A percentile compares a stretch with the other conserved stretches of the same genome.
These are phyloP conservation scores for Mycena pura DNA, from an alignment of 768 basidiomycete genomes.

Conservation along the genomic window DNA sequence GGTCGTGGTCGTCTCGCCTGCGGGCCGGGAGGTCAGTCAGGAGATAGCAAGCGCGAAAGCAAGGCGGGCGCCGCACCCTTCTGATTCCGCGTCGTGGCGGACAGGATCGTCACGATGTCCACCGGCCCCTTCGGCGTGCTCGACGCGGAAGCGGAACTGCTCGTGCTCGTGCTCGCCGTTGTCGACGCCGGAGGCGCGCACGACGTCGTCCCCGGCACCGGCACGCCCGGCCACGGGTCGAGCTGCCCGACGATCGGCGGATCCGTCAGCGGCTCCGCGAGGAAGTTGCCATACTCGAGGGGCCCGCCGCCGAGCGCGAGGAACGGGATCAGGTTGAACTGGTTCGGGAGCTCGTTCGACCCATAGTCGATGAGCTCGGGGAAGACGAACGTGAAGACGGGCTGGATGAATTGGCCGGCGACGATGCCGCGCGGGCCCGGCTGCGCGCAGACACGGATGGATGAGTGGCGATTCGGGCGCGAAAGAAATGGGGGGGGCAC, in stretches of 20 bases:
- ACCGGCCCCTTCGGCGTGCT: background rate
- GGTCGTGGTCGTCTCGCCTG: constrained; percentile 23
- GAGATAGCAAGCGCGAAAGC: background rate
- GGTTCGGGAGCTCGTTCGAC: constrained; percentile 14
- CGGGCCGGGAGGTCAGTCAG: background rate
- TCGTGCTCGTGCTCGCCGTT: background rate
- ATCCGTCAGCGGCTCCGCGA: constrained; percentile 5
- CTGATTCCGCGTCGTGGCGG: constrained; percentile 19
- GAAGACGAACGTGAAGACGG: constrained; percentile 21
- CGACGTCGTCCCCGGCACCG: background rate
- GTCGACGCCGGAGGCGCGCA: background rate
- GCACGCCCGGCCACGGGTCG: constrained; percentile 23
- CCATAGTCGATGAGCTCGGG: constrained; percentile 27
- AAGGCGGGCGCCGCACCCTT: constrained; percentile 12
- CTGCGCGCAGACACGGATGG: no score
- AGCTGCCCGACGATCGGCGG: constrained; percentile 28
- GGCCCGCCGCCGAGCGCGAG: constrained; percentile 26
- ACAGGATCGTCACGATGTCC: constrained; percentile 11
- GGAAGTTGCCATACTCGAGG: constrained; percentile 22
- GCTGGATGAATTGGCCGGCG: constrained; percentile 27
- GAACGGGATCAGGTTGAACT: constrained; percentile 27
- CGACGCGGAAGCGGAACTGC: no score
- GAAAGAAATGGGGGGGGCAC: no score
- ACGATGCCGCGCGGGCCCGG: constrained; percentile 22
- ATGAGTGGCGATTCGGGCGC: no score